Evolutionary conservation across 108 stramenopile species (phyloP).

Genomic region (Skeletonema grethae): DNA sequence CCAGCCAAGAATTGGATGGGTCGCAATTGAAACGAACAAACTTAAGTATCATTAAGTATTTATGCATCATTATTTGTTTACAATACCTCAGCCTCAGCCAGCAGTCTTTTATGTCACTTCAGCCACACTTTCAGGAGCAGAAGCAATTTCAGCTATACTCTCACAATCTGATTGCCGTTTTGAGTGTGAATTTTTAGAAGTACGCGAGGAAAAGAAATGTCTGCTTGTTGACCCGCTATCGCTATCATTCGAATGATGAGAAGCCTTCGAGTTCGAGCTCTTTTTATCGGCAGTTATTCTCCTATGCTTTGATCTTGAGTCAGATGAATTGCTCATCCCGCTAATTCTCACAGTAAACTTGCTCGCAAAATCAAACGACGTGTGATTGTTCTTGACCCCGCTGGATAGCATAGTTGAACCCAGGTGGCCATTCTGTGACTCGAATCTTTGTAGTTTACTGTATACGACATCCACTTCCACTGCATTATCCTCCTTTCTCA

Average conservation of each 20-base stretch:
- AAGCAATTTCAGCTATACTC: not conserved
- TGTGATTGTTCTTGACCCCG: not conserved
- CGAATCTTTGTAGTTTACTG: not conserved
- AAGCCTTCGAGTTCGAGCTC: not conserved
- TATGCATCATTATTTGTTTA: no score
- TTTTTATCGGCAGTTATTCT: not conserved
- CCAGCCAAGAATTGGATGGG: no score
- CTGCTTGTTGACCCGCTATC: slow-evolving; percentile 1
- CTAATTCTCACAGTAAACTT: not conserved
- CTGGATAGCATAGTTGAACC: not conserved
- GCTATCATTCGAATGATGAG: not conserved
- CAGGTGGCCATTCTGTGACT: not conserved
- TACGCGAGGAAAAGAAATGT: not conserved
- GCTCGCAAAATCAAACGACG: slow-evolving; percentile 2
- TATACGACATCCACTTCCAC: slow-evolving; percentile 2
- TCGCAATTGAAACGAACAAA: no score
- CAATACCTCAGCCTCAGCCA: no score
- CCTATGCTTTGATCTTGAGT: not conserved
- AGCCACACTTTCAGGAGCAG: not conserved
- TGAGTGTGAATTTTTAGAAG: not conserved
- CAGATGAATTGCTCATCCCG: not conserved
- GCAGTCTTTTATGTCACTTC: not conserved
- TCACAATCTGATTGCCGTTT: not conserved
- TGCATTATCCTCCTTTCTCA: slow-evolving; percentile 22
- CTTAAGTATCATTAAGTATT: no score